Base-by-base conservation (phyloP, 2,329 filamentous ascomycete species). In the Domatiomyces globalis region DNA sequence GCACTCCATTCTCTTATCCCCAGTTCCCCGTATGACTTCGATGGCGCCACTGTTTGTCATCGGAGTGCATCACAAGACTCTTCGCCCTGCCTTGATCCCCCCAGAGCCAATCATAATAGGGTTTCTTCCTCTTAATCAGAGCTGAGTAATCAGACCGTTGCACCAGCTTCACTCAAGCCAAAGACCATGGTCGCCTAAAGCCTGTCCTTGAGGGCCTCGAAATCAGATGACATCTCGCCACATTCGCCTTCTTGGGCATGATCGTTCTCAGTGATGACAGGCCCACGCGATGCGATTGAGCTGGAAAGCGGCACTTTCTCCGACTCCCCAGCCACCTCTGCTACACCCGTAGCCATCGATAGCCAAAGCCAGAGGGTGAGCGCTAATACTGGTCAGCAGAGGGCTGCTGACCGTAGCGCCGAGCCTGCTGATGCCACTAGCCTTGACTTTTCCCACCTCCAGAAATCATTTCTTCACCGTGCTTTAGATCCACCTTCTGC, bases 31-130 rank as follows among this genome's bases (percentile, higher is more conserved):
- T 22, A 43, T 55, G 53, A 52, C 50, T 57, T 58, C 44, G 43
- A 51, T 53, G 49, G 56, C 53, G 53, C 52, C 49, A 46, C 53
- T 55, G 44, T 58, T 57, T 47, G 54, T 55, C 55, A 58, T 58
- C 56, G 48, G 44, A 51, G 44, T 55, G 56, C 56, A 43, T 58
- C 54, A 58, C 53, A 58, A 58, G 56, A 56, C 54, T 55, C 49
- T 42, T 51, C 49, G 18, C 47, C 49, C 19, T 22, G 36, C 33
- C 50, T 46, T 53, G 53, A 50, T 58, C 54, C 54, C 43, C 49
- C 39, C 45, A 5, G 27, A 50, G 46, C 56, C 56, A 58, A 58
- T 58, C n/a, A 39, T 10, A 19, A 17, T 15, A 20, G n/a, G 39
- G 19, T 22, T 17, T 36, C 33, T 43, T 45, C 29, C 25, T 20